These are phyloP conservation scores for Coemansia pectinata DNA, from an alignment of 192 early-diverging fungal species.

Conservation along the genomic window DNA sequence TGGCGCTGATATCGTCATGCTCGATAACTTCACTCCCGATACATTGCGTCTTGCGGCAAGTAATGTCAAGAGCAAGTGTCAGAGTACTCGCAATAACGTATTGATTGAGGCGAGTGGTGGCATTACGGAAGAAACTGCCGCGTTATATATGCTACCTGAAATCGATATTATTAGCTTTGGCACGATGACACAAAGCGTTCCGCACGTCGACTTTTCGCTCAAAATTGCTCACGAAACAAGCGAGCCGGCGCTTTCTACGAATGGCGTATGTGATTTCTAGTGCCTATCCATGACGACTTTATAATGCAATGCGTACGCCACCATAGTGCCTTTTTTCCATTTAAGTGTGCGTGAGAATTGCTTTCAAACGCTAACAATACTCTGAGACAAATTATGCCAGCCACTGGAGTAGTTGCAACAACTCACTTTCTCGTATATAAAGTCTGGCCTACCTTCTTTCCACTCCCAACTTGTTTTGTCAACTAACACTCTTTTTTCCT, in stretches of 20 bases:
- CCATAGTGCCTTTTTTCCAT: no score
- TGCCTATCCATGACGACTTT: neutral
- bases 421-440: neutral
- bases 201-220: constrained; percentile 96
- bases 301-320: no score
- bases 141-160: constrained; percentile 74
- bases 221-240: constrained; percentile 62
- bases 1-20: constrained; percentile 97
- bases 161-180: constrained; percentile 94
- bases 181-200: constrained; percentile 89
- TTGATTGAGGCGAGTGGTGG: constrained; percentile 96
- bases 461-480: neutral
- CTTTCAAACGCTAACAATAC: neutral
- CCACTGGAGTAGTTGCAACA: neutral
- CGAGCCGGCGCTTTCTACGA: neutral
- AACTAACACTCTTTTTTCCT: neutral
- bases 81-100: constrained; percentile 48
- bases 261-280: neutral
- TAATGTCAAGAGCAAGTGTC: constrained; percentile 77
- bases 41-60: constrained; percentile 65
- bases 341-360: neutral
- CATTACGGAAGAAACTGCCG: constrained; percentile 84
- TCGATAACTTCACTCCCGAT: constrained; percentile 88
- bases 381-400: neutral
- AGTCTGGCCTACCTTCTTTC: neutral